Conservation (phyloP, 345 rosid species). For the Citrus trifoliata region DNA sequence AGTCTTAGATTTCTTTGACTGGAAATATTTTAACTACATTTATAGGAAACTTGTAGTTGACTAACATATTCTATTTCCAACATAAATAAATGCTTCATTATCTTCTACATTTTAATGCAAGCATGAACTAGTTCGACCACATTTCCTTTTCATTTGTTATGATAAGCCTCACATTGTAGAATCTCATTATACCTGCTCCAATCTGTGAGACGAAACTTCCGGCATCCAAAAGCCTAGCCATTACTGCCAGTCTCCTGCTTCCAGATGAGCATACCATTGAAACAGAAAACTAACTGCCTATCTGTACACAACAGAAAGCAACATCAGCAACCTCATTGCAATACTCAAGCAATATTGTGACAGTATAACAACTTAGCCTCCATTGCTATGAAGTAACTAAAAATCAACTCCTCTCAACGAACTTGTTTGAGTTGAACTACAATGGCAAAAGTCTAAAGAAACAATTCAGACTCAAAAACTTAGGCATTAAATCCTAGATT, state of each 20-base stretch:
- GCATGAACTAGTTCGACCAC: background rate
- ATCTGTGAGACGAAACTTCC: constrained; percentile 33
- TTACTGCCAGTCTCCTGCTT: constrained; percentile 56
- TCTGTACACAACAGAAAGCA: constrained; percentile 19
- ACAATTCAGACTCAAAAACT: background rate
- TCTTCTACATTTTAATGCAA: background rate
- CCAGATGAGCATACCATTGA: constrained; percentile 62
- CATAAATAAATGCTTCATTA: background rate
- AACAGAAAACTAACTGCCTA: constrained; percentile 13
- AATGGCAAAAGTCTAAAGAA: background rate
- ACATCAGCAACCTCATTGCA: background rate
- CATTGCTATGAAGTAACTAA: background rate
- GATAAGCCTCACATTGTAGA: background rate
- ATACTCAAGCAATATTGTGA: background rate
- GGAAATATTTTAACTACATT: background rate
- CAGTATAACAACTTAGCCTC: background rate
- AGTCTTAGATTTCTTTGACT: background rate
- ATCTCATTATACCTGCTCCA: constrained; percentile 22
- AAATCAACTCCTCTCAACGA: background rate
- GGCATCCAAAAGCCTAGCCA: constrained; percentile 53
- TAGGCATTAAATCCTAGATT: background rate
- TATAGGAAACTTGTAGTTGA: background rate
- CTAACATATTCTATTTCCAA: background rate
- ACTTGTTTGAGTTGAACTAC: too few relatives aligned
- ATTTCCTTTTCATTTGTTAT: background rate